A percentile compares a stretch with the other conserved stretches of the same genome.
These are phyloP conservation scores for Verticillium tricorpus DNA, from an alignment of 2,329 filamentous ascomycete species.

Conservation along the genomic window DNA sequence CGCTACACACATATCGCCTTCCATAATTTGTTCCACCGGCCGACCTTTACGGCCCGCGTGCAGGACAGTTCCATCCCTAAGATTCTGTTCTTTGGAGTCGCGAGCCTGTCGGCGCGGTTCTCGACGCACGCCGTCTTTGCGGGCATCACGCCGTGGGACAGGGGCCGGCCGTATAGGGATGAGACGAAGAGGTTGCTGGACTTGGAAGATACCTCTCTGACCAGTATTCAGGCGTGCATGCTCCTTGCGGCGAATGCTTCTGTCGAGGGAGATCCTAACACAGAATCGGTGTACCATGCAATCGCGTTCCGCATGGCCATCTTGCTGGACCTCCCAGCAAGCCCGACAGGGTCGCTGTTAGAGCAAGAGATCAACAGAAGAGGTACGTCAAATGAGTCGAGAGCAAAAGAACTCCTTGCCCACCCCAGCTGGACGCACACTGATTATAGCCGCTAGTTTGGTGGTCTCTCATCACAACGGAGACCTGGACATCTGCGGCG, in stretches of 20 bases:
- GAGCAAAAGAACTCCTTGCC: too few species aligned
- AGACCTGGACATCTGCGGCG: conserved; percentile 17
- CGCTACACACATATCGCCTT: conserved; percentile 27
- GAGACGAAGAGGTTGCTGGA: conserved; percentile 21
- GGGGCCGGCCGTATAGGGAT: conserved; percentile 15
- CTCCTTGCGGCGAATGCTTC: conserved; percentile 27
- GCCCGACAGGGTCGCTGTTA: conserved; percentile 18
- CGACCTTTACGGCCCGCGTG: conserved; percentile 18
- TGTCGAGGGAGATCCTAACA: conserved; percentile 26
- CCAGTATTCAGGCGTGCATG: conserved; percentile 32
- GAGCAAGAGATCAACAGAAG: conserved; percentile 28
- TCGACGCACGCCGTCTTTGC: conserved; percentile 15
- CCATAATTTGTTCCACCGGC: conserved; percentile 27
- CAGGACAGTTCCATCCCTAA: conserved; percentile 14
- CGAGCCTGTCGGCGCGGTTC: conserved; percentile 18
- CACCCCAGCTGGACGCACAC: too few species aligned
- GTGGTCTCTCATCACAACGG: conserved; percentile 17
- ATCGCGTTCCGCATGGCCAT: conserved; percentile 28
- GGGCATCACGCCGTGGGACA: conserved; percentile 13
- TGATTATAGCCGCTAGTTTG: conserved; percentile 7
- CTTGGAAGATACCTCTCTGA: conserved; percentile 28
- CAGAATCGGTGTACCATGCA: conserved; percentile 32
- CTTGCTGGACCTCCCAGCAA: conserved; percentile 27
- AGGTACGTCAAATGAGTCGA: conserved; percentile 11
- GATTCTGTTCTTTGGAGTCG: conserved; percentile 19